Base-by-base conservation (phyloP, 257 asterid species). In the Penstemon newberryi region DNA sequence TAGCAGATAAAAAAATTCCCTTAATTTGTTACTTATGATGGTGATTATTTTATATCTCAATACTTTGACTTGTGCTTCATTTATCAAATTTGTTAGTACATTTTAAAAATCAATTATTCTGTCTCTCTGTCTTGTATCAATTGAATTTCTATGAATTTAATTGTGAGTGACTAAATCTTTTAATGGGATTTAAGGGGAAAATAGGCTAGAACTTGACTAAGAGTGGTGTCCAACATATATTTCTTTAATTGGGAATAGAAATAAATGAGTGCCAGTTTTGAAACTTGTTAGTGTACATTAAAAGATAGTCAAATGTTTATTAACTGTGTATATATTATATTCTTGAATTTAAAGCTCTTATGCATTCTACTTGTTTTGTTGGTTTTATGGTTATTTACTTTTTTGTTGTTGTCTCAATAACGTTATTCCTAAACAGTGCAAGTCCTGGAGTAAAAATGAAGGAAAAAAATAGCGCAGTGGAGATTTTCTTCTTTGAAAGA, bases 371-470 rank as follows among this genome's bases (percentile, higher is more conserved):
- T 65, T 70, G 70, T 69, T 63, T 57, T 77, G 63, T 73, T 77
- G 69, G 69, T 60, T 68, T 44, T 72, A 25, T 68, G 60, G 75
- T 85, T 73, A 75, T 54, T 65, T 69, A 68, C 55, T 64, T 61
- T 74, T 37, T 58, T 81, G 69, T 74, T 78, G 80, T 49, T 70
- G 86, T 80, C 72, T 60, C 49, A 71, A 78, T 77, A 73, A 73
- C 74, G 75, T 45, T 63, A 44, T 76, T 72, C 70, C 25, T 65
- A 69, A 75, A 80, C 66, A 59, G 75, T 78, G 73, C 65, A 76
- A 71, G 58, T 55, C 50, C 43, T 81, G 73, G 90, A 87, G 96
- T 92, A 66, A 66, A 81, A 84, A 64, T 51, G 71, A 88, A 89
- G 96, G 51, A 77, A 88, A 74, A 70, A 62, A 49, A 53, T 63